Conservation (phyloP, 2,329 filamentous ascomycete genomes). For the Botryotinia globosa region DNA sequence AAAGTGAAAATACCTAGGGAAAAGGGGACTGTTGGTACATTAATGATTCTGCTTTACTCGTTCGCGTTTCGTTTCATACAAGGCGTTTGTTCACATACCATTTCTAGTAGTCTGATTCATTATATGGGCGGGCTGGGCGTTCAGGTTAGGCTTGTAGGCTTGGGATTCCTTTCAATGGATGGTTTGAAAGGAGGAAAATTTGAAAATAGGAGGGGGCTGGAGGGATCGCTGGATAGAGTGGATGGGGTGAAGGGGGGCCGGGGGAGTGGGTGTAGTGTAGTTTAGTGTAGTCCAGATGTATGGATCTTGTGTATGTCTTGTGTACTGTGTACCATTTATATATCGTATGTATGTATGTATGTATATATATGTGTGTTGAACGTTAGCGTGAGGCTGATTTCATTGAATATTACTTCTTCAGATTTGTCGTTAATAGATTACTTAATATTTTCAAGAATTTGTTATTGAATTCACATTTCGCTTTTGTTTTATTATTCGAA, state of each 20-base stretch:
- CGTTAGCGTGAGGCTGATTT: not conserved
- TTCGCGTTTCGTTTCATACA: not conserved
- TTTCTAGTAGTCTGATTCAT: not conserved
- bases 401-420: no score
- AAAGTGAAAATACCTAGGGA: not conserved
- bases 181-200: not conserved
- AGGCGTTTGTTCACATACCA: conserved; percentile 4
- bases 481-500: no score
- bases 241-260: not conserved
- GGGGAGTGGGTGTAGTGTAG: not conserved
- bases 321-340: not conserved
- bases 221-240: not conserved
- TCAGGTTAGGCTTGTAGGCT: not conserved
- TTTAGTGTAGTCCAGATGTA: not conserved
- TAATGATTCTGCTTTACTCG: conserved; percentile 5
- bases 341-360: not conserved
- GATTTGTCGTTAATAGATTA: no score
- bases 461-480: no score
- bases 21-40: not conserved
- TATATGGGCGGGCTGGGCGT: not conserved
- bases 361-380: no score
- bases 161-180: not conserved
- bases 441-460: no score
- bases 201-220: not conserved
- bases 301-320: not conserved